Evolutionary conservation across 139 green algal species (phyloP).

Genomic region (Chlorella sp.): DNA sequence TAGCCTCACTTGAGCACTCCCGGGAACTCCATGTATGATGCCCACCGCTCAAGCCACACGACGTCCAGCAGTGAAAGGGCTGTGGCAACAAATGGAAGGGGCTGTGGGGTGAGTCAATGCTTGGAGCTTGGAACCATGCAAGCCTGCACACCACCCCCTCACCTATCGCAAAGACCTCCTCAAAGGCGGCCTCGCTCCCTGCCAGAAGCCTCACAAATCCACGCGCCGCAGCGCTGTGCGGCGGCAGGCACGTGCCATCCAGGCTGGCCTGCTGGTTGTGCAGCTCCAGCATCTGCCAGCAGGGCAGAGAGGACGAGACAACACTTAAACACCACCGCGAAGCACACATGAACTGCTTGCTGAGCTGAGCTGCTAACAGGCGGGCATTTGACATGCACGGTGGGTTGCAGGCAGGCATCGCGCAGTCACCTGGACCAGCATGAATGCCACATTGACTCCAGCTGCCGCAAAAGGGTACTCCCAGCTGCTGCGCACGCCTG

Average conservation of each 20-base stretch:
- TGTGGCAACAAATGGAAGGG: no score
- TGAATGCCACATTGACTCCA: constrained; percentile 87
- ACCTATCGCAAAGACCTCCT: constrained; percentile 6
- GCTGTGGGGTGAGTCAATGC: no score
- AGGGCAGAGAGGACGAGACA: no score
- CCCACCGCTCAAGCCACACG: neutral
- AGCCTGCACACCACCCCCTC: neutral
- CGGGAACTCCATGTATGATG: constrained; percentile 11
- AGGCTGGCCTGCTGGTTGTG: neutral
- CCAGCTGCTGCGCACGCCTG: constrained; percentile 61
- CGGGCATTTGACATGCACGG: no score
- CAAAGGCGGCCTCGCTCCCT: neutral
- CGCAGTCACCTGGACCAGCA: constrained; percentile 49
- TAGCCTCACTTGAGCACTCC: neutral
- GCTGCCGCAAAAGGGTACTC: constrained; percentile 93
- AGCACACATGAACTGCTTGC: no score
- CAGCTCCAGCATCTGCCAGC: constrained; percentile 25
- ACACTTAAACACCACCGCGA: no score
- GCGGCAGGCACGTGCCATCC: neutral
- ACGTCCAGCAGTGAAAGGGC: constrained; percentile 7
- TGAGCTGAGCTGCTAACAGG: no score
- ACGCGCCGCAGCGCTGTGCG: neutral
- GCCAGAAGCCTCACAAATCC: constrained; percentile 2
- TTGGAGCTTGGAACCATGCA: no score
- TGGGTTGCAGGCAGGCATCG: no score